Evolutionary conservation across 768 basidiomycete genomes (phyloP).

Genomic region (Pholiota molesta): DNA sequence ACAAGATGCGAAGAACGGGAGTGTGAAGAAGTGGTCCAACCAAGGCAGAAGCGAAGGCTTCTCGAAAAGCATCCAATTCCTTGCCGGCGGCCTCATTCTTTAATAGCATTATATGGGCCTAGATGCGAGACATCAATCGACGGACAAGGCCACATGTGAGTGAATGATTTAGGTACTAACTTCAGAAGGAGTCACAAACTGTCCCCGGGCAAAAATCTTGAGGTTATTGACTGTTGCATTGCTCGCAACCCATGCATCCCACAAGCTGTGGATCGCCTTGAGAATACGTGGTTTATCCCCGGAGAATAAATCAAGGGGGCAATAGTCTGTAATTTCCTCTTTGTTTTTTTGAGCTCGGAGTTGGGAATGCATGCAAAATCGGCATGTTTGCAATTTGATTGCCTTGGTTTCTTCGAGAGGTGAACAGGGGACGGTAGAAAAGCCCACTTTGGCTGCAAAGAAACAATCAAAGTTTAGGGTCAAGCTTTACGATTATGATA

Average conservation of each 20-base stretch:
- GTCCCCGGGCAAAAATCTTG: constrained; percentile 74
- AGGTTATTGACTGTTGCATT: constrained; percentile 79
- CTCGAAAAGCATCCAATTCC: constrained; percentile 38
- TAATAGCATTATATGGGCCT: constrained; percentile 34
- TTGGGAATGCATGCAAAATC: constrained; percentile 89
- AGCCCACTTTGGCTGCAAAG: constrained; percentile 91
- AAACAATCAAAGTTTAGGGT: constrained; percentile 8
- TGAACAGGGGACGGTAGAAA: constrained; percentile 73
- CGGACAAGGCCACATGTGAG: neutral
- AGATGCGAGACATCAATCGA: constrained; percentile 7
- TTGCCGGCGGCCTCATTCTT: constrained; percentile 17
- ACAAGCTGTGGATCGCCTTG: constrained; percentile 70
- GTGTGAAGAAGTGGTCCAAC: constrained; percentile 50
- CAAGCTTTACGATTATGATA: neutral
- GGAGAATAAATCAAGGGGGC: constrained; percentile 92
- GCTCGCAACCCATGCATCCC: constrained; percentile 70
- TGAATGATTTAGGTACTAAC: constrained; percentile 35
- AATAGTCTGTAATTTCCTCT: constrained; percentile 56
- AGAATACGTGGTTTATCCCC: constrained; percentile 58
- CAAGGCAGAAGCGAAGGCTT: constrained; percentile 54
- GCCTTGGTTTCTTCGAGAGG: constrained; percentile 54
- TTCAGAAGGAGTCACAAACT: constrained; percentile 56
- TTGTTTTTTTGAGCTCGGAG: constrained; percentile 46
- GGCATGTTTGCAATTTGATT: constrained; percentile 75
- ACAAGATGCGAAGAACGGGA: constrained; percentile 56